Evolutionary conservation across 768 basidiomycete species (phyloP).

Genomic region (Pulveroboletus ravenelii): DNA sequence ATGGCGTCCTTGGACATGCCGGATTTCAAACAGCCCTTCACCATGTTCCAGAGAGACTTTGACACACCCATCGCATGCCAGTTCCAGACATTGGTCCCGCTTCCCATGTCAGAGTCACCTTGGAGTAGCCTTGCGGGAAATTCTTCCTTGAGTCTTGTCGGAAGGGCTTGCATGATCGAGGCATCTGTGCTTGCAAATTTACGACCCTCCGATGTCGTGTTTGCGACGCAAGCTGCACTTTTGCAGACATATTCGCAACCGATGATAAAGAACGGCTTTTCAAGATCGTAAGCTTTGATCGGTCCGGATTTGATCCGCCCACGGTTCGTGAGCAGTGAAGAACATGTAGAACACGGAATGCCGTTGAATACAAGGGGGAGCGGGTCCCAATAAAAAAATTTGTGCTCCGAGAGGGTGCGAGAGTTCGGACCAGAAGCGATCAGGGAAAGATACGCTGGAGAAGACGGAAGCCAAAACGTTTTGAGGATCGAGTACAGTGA

Average conservation of each 20-base stretch:
- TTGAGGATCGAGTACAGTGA: conserved; percentile 72
- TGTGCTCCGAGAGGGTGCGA: conserved; percentile 67
- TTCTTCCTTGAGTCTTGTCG: conserved; percentile 63
- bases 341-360: conserved; percentile 66
- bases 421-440: conserved; percentile 67
- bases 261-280: conserved; percentile 77
- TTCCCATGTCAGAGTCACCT: conserved; percentile 53
- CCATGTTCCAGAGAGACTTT: conserved; percentile 68
- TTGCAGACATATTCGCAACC: conserved; percentile 78
- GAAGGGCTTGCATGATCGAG: conserved; percentile 66
- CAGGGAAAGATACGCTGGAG: conserved; percentile 70
- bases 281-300: conserved; percentile 74
- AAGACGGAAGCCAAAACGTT: conserved; percentile 81
- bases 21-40: conserved; percentile 50
- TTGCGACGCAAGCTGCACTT: conserved; percentile 42
- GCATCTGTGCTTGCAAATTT: conserved; percentile 69
- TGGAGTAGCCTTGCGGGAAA: conserved; percentile 64
- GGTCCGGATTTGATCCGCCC: conserved; percentile 74
- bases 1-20: conserved; percentile 63
- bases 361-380: conserved; percentile 80
- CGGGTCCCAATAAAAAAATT: conserved; percentile 86
- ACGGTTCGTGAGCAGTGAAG: conserved; percentile 54
- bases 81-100: conserved; percentile 61
- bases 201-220: conserved; percentile 48
- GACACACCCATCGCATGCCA: conserved; percentile 77